A percentile compares a stretch with the other conserved stretches of the same genome.
Evolutionary conservation across 805 yeast species (phyloP).

Genomic region (Wickerhamiella cacticola): DNA sequence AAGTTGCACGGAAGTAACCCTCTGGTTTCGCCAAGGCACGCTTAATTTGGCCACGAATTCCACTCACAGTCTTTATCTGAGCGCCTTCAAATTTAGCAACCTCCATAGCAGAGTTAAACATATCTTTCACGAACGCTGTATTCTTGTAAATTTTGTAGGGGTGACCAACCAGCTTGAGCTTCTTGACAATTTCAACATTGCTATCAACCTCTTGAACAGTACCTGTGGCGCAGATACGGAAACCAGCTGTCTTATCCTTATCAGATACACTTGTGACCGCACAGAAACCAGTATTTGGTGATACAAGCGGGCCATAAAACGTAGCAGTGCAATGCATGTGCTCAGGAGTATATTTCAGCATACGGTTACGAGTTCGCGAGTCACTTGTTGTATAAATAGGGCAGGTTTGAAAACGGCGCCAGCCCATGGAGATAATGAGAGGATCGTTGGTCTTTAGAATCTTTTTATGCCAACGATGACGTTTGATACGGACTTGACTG

Average conservation of each 20-base stretch:
- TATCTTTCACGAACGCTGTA: conserved; percentile 93
- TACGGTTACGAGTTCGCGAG: conserved; percentile 93
- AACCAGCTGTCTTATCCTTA: conserved; percentile 73
- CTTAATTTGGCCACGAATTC: conserved; percentile 94
- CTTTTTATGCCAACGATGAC: conserved; percentile 98
- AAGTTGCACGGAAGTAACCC: conserved; percentile 91
- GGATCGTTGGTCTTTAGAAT: conserved; percentile 94
- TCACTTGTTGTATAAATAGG: conserved; percentile 95
- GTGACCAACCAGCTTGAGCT: conserved; percentile 86
- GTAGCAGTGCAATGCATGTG: conserved; percentile 94
- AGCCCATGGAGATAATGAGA: conserved; percentile 80
- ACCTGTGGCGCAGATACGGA: conserved; percentile 95
- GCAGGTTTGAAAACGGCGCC: conserved; percentile 96
- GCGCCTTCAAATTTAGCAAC: conserved; percentile 99
- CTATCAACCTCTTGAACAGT: conserved; percentile 85
- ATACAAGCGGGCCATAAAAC: conserved; percentile 91
- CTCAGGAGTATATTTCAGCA: conserved; percentile 97
- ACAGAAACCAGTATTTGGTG: conserved; percentile 95
- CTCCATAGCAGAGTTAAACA: conserved; percentile 86
- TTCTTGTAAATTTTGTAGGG: conserved; percentile 89
- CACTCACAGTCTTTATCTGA: conserved; percentile 88
- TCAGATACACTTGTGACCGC: conserved; percentile 84
- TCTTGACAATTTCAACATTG: conserved; percentile 85
- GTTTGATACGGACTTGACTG: conserved; percentile 83
- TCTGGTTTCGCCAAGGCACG: conserved; percentile 89